phyloP scores from a whole-genome alignment of 306 rosid species.

The Sphenostylis stenocarpa region DNA sequence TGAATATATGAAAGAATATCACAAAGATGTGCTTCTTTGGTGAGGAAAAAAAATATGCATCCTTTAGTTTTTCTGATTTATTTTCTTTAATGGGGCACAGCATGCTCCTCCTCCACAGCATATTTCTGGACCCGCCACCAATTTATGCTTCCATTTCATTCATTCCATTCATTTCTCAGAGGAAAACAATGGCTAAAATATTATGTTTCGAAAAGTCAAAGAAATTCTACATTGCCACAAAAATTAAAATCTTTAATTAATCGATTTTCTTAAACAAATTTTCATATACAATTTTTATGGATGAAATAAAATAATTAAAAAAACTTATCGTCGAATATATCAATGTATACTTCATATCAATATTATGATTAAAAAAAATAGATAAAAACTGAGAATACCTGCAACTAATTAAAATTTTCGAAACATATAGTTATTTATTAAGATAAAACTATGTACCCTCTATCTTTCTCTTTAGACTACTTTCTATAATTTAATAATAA shows the following conservation, averaged over 20 bases:
- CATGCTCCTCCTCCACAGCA: neutral
- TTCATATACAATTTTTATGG: too few relatives aligned
- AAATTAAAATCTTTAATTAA: too few relatives aligned
- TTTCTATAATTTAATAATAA: neutral
- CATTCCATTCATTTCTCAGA: neutral
- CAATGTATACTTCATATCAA: too few relatives aligned
- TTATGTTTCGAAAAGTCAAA: neutral
- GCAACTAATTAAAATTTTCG: neutral
- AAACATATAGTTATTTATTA: neutral
- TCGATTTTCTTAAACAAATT: too few relatives aligned
- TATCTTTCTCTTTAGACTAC: neutral
- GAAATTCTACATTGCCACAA: neutral
- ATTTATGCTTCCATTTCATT: neutral
- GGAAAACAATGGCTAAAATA: neutral
- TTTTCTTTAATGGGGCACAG: neutral
- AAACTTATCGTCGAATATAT: too few relatives aligned
- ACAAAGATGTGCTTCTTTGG: neutral
- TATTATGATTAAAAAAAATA: too few relatives aligned
- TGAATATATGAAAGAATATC: slow-evolving; percentile 11
- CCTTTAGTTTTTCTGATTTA: neutral
- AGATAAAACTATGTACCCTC: neutral
- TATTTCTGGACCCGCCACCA: neutral
- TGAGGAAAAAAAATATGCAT: neutral
- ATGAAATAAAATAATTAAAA: too few relatives aligned
- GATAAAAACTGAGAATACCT: neutral